phyloP scores from a whole-genome alignment of 495 filamentous ascomycete genomes.

The Penicillium bialowiezense region DNA sequence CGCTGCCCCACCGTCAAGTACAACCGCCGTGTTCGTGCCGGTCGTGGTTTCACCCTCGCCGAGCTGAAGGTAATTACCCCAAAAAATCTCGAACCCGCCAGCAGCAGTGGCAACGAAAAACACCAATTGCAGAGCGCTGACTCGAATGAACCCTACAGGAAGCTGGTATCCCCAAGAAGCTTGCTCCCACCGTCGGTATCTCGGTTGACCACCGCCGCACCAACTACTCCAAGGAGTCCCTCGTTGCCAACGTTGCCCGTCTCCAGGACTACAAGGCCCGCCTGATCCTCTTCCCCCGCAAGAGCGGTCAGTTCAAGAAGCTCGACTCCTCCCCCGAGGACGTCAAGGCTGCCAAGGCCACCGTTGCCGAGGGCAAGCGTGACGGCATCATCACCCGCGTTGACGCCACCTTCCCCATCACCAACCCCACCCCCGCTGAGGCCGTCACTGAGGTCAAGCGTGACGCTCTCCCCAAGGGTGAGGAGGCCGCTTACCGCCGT shows the following conservation, averaged over 20 bases:
- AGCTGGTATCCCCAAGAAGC: conserved; percentile 91
- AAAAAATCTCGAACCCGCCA: neutral
- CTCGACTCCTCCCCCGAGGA: conserved; percentile 86
- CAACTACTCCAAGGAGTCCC: conserved; percentile 93
- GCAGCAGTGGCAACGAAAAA: too few species aligned
- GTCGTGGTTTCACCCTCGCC: conserved; percentile 92
- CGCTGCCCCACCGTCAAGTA: conserved; percentile 95
- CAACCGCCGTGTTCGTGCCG: conserved; percentile 95
- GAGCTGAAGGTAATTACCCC: conserved; percentile 84
- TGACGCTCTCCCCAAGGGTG: conserved; percentile 69
- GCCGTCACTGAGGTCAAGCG: conserved; percentile 77
- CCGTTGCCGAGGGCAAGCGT: conserved; percentile 49
- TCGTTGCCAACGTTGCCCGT: conserved; percentile 89
- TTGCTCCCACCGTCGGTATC: conserved; percentile 95
- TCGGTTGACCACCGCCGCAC: conserved; percentile 91
- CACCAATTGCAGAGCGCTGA: conserved; percentile 11
- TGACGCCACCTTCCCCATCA: conserved; percentile 64
- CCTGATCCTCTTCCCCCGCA: conserved; percentile 96
- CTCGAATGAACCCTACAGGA: conserved; percentile 52
- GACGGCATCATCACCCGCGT: conserved; percentile 54
- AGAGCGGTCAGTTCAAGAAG: conserved; percentile 85
- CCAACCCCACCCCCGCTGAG: conserved; percentile 54
- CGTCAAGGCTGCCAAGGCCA: conserved; percentile 67
- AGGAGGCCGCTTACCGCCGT: conserved; percentile 80
- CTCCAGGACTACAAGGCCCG: conserved; percentile 93